These are phyloP conservation scores for Blastocystis sp. DNA, from an alignment of 352 stramenopile genomes.

Conservation along the genomic window DNA sequence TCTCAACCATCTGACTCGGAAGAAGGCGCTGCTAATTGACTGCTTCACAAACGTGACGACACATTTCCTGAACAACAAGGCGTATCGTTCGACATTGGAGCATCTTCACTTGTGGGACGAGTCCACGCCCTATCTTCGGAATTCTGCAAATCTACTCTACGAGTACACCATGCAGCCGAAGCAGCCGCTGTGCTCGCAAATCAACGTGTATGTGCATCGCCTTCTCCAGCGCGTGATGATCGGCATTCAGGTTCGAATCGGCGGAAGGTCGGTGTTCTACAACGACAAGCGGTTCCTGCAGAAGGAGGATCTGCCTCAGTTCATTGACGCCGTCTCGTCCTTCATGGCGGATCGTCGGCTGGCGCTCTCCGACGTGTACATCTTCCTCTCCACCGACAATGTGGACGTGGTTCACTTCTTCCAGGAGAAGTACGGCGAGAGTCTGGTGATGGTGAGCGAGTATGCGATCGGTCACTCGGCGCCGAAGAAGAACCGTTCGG, in stretches of 20 bases:
- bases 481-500: slow-evolving; percentile 1
- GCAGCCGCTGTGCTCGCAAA: slow-evolving; percentile 14
- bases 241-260: slow-evolving; percentile 55
- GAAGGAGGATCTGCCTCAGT: slow-evolving; percentile 27
- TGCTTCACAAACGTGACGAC: slow-evolving; percentile 57
- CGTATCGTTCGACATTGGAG: not conserved
- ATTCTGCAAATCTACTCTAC: slow-evolving; percentile 15
- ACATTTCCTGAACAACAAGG: slow-evolving; percentile 37
- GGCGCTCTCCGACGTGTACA: not conserved
- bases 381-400: slow-evolving; percentile 62
- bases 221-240: slow-evolving; percentile 13
- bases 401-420: slow-evolving; percentile 5
- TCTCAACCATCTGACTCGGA: slow-evolving; percentile 13
- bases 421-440: not conserved
- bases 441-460: slow-evolving; percentile 4
- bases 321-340: not conserved
- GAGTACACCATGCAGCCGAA: slow-evolving; percentile 38
- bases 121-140: not conserved
- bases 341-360: not conserved
- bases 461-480: slow-evolving; percentile 57
- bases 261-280: not conserved
- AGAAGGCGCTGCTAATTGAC: slow-evolving; percentile 26
- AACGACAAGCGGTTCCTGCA: slow-evolving; percentile 45
- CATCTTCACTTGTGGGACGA: not conserved
- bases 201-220: not conserved